These are phyloP conservation scores for Wickerhamiella australiensis DNA, from an alignment of 805 yeast genomes.

Conservation along the genomic window DNA sequence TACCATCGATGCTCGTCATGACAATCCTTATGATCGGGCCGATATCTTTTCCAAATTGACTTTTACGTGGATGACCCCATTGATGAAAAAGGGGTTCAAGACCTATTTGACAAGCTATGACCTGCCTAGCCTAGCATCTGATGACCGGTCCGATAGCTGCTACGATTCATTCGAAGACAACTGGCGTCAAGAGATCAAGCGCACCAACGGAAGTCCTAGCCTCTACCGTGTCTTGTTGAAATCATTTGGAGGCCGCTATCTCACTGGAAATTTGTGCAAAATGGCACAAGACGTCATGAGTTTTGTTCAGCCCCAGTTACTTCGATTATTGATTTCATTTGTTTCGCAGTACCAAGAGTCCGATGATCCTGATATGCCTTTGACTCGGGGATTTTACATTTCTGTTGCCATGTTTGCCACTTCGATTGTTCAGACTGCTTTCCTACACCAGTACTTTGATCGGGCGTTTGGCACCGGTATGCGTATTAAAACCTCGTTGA, in stretches of 20 bases:
- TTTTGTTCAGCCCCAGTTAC: constrained; percentile 76
- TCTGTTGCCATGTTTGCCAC: constrained; percentile 52
- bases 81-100: constrained; percentile 67
- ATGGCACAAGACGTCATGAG: constrained; percentile 65
- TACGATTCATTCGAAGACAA: constrained; percentile 38
- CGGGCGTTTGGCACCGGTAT: constrained; percentile 45
- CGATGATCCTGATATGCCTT: constrained; percentile 25
- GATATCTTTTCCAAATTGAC: constrained; percentile 66
- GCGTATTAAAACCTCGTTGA: constrained; percentile 46
- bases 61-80: constrained; percentile 81
- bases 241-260: constrained; percentile 64
- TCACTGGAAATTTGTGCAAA: constrained; percentile 62
- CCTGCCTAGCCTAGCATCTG: constrained; percentile 65
- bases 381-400: constrained; percentile 49
- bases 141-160: constrained; percentile 47
- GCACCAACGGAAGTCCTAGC: constrained; percentile 33
- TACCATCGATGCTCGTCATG: constrained; percentile 24
- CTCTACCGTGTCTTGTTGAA: constrained; percentile 47
- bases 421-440: constrained; percentile 47
- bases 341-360: constrained; percentile 36
- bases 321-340: constrained; percentile 51
- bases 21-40: constrained; percentile 42
- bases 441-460: constrained; percentile 56
- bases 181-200: constrained; percentile 48
- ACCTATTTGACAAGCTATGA: constrained; percentile 43